Evolutionary conservation across 352 stramenopile species (phyloP).

Genomic region (Phytophthora fragariae): DNA sequence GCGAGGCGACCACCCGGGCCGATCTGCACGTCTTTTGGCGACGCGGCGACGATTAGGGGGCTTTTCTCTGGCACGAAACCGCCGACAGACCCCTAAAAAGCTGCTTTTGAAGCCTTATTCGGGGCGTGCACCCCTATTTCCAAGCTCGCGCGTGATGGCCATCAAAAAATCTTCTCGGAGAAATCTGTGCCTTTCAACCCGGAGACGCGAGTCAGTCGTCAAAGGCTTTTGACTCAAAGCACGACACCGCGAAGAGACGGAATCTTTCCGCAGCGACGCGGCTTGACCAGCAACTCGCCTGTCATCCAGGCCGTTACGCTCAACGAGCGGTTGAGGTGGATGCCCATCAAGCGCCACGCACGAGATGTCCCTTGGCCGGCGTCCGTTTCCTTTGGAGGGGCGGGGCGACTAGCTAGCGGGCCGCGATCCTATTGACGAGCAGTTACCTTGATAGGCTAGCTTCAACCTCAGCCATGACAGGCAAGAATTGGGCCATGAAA

Average conservation of each 20-base stretch:
- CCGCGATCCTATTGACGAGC: conserved; percentile 25
- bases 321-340: conserved; percentile 27
- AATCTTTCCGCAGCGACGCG: conserved; percentile 24
- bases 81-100: not conserved
- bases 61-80: not conserved
- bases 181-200: conserved; percentile 21
- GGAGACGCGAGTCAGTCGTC: conserved; percentile 7
- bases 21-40: conserved; percentile 52
- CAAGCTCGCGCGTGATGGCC: conserved; percentile 25
- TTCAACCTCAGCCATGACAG: conserved; percentile 66
- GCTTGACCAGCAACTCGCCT: conserved; percentile 23
- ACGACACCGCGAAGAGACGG: conserved; percentile 28
- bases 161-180: conserved; percentile 25
- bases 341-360: conserved; percentile 33
- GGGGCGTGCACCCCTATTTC: not conserved
- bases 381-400: conserved; percentile 17
- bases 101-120: not conserved
- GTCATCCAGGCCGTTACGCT: conserved; percentile 22
- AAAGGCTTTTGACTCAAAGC: too few relatives aligned
- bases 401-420: conserved; percentile 27
- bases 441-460: conserved; percentile 3
- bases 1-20: conserved; percentile 39
- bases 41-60: conserved; percentile 33
- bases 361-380: conserved; percentile 12
- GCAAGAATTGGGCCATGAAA: conserved; percentile 49